Evolutionary conservation across 495 filamentous ascomycete species (phyloP).

Genomic region (Chaetomium fimeti): DNA sequence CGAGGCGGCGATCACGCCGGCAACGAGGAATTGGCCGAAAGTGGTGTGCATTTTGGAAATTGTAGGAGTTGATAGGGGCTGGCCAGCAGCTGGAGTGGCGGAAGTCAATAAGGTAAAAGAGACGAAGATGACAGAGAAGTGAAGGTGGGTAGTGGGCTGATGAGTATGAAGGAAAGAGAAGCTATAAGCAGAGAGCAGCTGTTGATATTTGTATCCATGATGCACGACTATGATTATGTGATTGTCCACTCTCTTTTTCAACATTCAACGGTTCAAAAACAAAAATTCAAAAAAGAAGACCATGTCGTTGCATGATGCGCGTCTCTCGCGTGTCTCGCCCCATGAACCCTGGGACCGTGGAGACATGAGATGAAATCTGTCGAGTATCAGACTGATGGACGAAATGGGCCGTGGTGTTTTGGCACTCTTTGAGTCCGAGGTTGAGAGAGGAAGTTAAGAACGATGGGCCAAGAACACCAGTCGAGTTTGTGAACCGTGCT

Average conservation of each 20-base stretch:
- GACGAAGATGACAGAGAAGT: not conserved
- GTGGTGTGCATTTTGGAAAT: slow-evolving; percentile 9
- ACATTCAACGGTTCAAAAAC: too few species aligned
- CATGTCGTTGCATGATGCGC: not conserved
- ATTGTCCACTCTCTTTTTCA: too few species aligned
- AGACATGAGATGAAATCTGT: not conserved
- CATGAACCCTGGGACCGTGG: not conserved
- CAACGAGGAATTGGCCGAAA: slow-evolving; percentile 10
- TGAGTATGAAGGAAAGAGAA: not conserved
- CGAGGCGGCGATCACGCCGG: slow-evolving; percentile 10
- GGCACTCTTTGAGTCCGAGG: too few species aligned
- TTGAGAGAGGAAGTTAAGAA: not conserved
- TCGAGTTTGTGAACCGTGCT: too few species aligned
- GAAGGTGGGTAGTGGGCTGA: not conserved
- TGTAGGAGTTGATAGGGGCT: not conserved
- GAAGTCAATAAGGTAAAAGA: not conserved
- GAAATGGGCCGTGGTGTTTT: not conserved
- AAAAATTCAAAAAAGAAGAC: too few species aligned
- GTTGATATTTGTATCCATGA: not conserved
- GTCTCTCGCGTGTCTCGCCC: too few species aligned
- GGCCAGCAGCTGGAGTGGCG: slow-evolving; percentile 9
- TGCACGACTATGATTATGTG: too few species aligned
- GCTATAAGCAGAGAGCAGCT: not conserved
- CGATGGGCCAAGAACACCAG: not conserved
- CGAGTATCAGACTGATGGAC: slow-evolving; percentile 6